Base-by-base conservation (phyloP, 352 stramenopile species). In the Phytopythium mirpurense region DNA sequence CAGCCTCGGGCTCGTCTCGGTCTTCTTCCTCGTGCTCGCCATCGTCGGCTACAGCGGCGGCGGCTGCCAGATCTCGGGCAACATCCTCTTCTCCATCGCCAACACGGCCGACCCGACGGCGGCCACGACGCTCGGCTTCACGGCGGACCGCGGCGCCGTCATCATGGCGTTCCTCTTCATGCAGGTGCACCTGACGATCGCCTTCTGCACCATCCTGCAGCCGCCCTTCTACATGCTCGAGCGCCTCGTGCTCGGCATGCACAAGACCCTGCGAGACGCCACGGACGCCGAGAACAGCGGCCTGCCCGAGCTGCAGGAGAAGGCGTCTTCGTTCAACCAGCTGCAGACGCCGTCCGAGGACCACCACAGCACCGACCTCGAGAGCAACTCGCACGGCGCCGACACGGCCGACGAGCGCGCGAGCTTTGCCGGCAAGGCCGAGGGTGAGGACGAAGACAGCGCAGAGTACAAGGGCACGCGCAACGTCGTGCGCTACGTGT, bases 151-250 rank as follows among this genome's bases (percentile, higher is more conserved):
- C 10, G 61, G 61, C 4, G 49, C 56, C 12, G 57, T 68, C 2
- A 45, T 68, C 43, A 68, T 68, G 61, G 54, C 61, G 1, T 68
- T 57, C 57, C 31, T 68, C 27, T 64, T 68, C 61, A 68, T 68
- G 61, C 61, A 68, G 21, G 29, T 68, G 19, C 61, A 78, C 54
- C 55, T 78, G 26, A 59, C 62, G n/a, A 74, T 78, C 42, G 68
- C 65, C 16, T 74, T 78, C 48, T 64, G 65, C 26, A 68, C 72
- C 23, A 60, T 78, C 27, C 51, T 74, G 16, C 54, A 67, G 46
- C 68, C 68, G 24, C 62, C 62, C 18, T 72, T 74, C 42, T 72
- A 73, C 47, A 52, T 74, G 47, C 50, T 67, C 2, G 68, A 78
- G 41, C 62, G 68, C 43, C 51, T 74, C 27, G 51, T 78, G 12